phyloP scores from a whole-genome alignment of 352 stramenopile genomes.

The Phytopythium montanum region DNA sequence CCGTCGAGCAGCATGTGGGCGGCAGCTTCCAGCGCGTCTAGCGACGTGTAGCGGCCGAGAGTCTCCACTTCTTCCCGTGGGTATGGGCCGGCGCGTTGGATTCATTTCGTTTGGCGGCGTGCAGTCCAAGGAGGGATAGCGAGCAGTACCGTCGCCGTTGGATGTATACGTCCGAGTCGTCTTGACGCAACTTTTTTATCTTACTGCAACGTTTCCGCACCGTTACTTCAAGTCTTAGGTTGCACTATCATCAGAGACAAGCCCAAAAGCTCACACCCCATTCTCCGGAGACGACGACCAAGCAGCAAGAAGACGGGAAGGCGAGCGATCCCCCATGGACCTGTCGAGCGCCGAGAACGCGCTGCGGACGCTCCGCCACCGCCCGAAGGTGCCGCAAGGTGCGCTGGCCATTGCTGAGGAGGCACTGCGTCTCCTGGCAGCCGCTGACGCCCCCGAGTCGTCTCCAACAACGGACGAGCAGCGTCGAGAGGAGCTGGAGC shows the following conservation, averaged over 20 bases:
- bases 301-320: neutral
- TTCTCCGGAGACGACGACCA: neutral
- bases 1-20: slow-evolving; percentile 1
- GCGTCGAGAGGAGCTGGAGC: slow-evolving; percentile 34
- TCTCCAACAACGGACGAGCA: slow-evolving; percentile 12
- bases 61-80: no score
- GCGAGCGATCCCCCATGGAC: slow-evolving; percentile 46
- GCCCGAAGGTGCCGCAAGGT: slow-evolving; percentile 42
- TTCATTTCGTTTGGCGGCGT: neutral
- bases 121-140: neutral
- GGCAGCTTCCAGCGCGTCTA: slow-evolving; percentile 3
- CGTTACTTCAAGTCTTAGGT: neutral
- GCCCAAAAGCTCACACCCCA: no score
- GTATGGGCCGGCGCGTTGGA: no score
- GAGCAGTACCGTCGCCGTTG: neutral
- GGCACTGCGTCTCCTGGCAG: slow-evolving; percentile 32
- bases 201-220: neutral
- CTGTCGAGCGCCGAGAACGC: slow-evolving; percentile 60
- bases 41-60: no score
- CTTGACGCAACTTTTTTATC: neutral
- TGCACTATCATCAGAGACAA: neutral
- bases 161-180: neutral
- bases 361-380: slow-evolving; percentile 71
- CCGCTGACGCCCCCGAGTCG: neutral
- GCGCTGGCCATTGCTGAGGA: slow-evolving; percentile 34